Evolutionary conservation across 306 rosid genomes (phyloP), one percentile per base, ranked within the genome.

Genomic region (Medicago ruthenica): DNA sequence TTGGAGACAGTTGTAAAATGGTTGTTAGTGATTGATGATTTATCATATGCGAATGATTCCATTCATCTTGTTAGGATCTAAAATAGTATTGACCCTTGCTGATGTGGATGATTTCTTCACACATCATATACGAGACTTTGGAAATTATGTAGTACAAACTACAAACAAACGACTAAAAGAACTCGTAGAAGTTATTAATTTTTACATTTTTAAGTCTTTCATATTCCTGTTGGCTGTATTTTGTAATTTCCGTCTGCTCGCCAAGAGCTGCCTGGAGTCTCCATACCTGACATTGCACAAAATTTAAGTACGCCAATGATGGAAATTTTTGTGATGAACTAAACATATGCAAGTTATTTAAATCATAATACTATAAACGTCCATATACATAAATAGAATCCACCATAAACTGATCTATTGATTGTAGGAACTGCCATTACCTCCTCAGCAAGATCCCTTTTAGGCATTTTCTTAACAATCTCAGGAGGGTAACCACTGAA

Each of bases 401-500:
- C 42, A 27, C 67, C 20, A n/a, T 64, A 37, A 37, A 66, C 14
- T 61, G 42, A 20, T 73, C 31, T 36, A 61, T 9, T 15, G 13
- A 21, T 27, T 54, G 75, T 9, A 22, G 67, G 42, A 71, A 75
- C 62, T 50, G 80, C n/a, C 62, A 77, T 83, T 78, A 96, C 99
- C 98, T 96, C 99, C 85, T 96, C 99, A 0, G 99, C 92, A 76
- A 96, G 98, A 90, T 96, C 99, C 88, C 85, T 89, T 79, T 90
- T 96, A 62, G 99, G 98, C 99, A 96, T 96, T 86, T 92, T 92
- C 92, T 92, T 96, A 81, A 96, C 98, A 75, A 96, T 87, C 82
- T 96, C 99, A 16, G 99, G 99, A 68, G 99, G 99, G 87, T 89
- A 96, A 74, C 99, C 98, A 69, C 81, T 75, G 83, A 96, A 96